A percentile compares a stretch with the other conserved stretches of the same genome.
These are phyloP conservation scores for Chrysanthemum makinoi DNA, from an alignment of 129 eudicot genomes.

Conservation along the genomic window DNA sequence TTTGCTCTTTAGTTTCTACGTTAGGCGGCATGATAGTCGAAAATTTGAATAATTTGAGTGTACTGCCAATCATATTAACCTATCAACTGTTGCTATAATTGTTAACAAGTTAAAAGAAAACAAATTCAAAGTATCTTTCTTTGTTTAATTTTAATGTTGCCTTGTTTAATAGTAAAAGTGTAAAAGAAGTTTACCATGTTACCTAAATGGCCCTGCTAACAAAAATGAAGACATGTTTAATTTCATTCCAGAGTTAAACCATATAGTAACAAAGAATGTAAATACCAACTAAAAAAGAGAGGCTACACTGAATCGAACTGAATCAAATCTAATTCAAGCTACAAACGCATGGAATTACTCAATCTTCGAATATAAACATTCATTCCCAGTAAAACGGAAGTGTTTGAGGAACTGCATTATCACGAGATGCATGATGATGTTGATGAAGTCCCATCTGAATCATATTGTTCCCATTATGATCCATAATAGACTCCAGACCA, in stretches of 20 bases:
- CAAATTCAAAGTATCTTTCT: no score
- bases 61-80: no score
- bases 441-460: conserved; percentile 34
- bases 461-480: conserved; percentile 32
- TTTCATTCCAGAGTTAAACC: background rate
- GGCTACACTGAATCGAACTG: conserved; percentile 7
- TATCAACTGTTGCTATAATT: no score
- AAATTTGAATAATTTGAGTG: no score
- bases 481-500: conserved; percentile 39
- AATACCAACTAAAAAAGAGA: background rate
- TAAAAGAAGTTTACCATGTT: no score
- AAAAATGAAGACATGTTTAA: background rate
- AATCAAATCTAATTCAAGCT: conserved; percentile 24
- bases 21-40: no score
- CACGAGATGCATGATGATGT: conserved; percentile 31
- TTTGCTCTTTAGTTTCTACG: no score
- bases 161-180: no score
- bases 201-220: background rate
- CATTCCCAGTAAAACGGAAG: conserved; percentile 62
- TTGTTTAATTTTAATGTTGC: no score
- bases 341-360: conserved; percentile 13
- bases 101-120: no score
- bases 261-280: background rate
- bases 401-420: conserved; percentile 40
- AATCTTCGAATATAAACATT: conserved; percentile 12